Base-by-base conservation (phyloP, 495 filamentous ascomycete genomes). In the Neurospora sp. region DNA sequence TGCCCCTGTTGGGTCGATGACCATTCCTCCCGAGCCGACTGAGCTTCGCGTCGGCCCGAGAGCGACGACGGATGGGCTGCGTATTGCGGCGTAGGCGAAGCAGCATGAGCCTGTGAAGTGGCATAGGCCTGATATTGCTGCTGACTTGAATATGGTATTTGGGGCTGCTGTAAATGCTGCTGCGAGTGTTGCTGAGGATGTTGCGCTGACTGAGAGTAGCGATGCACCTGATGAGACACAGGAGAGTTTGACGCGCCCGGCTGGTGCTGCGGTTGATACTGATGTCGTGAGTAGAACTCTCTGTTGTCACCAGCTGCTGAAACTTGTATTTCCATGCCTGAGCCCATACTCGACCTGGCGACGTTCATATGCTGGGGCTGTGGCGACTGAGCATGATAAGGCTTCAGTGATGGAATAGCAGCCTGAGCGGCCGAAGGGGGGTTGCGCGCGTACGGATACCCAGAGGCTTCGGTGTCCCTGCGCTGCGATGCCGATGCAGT, bases 341-440 rank as follows among this genome's bases (percentile, higher is more conserved):
- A 61, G 10, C 72, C 74, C 70, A 79, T 77, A 4, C 69, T 75
- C 27, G 82, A 77, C 22, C 82, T 80, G 20, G 82, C 80, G 14
- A 78, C 79, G 38, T 76, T 81, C 44, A 82, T 69, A 65, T 84
- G 76, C 40, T 79, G 76, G 2, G 81, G 70, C 70, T 83, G 82
- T 35, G 85, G 84, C 3, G 85, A 86, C 44, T 81, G 81, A 35
- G 79, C 75, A 35, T 81, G 78, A 61, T 82, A 82, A 22, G 84
- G 85, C 75, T 86, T 86, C 46, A 86, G 74, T 12, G 84, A 78
- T n/a, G 85, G 84, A 69, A 86, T 86, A 11, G 78, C 79, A 1
- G 82, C 81, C 42, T 76, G 80, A 18, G 83, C 76, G 10, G 80
- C 79, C 35, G 77, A 79, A 16, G 79, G 74, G 2, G 84, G 76